A percentile compares a stretch with the other conserved stretches of the same genome.
These are phyloP conservation scores for Coemansia sp. DNA, from an alignment of 371 early-diverging fungal species.

Conservation along the genomic window DNA sequence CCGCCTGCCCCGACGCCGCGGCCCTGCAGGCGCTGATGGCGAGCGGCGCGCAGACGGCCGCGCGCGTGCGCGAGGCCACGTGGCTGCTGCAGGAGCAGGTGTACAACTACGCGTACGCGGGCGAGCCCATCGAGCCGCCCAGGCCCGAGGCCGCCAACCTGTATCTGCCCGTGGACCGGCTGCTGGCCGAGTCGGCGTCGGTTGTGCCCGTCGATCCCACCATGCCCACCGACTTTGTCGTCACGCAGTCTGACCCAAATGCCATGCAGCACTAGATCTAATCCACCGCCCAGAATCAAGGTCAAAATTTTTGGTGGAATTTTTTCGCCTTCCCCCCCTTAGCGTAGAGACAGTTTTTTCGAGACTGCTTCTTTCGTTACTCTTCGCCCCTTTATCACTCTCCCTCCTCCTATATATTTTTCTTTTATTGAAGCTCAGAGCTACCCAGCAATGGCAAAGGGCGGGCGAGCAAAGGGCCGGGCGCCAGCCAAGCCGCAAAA, in stretches of 20 bases:
- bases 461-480: slow-evolving; percentile 1
- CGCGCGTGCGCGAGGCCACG: slow-evolving; percentile 61
- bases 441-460: background rate
- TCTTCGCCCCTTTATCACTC: background rate
- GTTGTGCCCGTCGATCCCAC: slow-evolving; percentile 19
- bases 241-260: slow-evolving; percentile 6
- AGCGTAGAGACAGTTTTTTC: too few relatives aligned
- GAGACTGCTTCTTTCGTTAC: too few relatives aligned
- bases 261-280: slow-evolving; percentile 7
- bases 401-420: background rate
- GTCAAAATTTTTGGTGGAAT: background rate
- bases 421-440: background rate
- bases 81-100: slow-evolving; percentile 96
- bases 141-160: slow-evolving; percentile 71
- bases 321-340: background rate
- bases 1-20: slow-evolving; percentile 28
- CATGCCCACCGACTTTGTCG: slow-evolving; percentile 35
- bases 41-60: slow-evolving; percentile 28
- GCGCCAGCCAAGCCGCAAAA: background rate
- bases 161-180: slow-evolving; percentile 60
- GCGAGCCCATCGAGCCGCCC: slow-evolving; percentile 50
- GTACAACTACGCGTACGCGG: slow-evolving; percentile 76
- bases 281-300: background rate
- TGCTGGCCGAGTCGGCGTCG: slow-evolving; percentile 30
- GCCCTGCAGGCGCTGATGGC: slow-evolving; percentile 23